Evolutionary conservation across 352 stramenopile genomes (phyloP), one percentile per base, ranked within the genome.

Genomic region (Peronospora belbahrii): DNA sequence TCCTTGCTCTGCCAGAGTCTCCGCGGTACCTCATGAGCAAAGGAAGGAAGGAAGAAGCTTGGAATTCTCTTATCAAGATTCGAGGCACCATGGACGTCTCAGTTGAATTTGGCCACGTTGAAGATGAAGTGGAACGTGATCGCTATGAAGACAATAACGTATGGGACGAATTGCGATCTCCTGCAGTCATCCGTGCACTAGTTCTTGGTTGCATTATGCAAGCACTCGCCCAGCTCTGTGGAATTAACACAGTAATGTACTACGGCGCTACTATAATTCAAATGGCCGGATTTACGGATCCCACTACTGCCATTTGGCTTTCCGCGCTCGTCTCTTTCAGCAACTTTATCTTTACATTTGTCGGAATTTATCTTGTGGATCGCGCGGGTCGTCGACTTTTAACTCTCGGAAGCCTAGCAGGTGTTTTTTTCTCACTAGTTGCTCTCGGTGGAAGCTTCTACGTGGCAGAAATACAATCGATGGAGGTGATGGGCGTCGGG

Each of bases 211-310:
- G 33, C 15, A 25, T 39, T 23, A 23, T 39, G 65, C 88, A 66
- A 22, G 52, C 46, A 42, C 49, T 64, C 39, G 49, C 58, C 50
- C 80, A 90, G 43, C 57, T 91, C 46, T 88, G 73, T 24, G 77
- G 80, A n/a, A 90, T 93, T 59, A 93, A 93, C 50, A 93, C 77
- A 0, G 79, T 88, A 49, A 92, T 94, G 80, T 94, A 91, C 49
- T 92, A 89, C 43, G 78, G 79, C 19, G 79, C 75, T 13, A 85
- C 67, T 1, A 88, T 94, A 42, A 81, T 94, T 47, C 77, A 87
- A 47, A 64, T 90, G 37, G 83, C 83, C 3, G 83, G 79, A 3
- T 94, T 94, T 37, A 67, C 64, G 11, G 62, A 89, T 24, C 55
- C 67, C 28, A 58, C 72, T 4, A 88, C 74, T 5, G 82, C 83